Evolutionary conservation across 75 land plant genomes (phyloP).

Genomic region (Adiantum capillusveneris): DNA sequence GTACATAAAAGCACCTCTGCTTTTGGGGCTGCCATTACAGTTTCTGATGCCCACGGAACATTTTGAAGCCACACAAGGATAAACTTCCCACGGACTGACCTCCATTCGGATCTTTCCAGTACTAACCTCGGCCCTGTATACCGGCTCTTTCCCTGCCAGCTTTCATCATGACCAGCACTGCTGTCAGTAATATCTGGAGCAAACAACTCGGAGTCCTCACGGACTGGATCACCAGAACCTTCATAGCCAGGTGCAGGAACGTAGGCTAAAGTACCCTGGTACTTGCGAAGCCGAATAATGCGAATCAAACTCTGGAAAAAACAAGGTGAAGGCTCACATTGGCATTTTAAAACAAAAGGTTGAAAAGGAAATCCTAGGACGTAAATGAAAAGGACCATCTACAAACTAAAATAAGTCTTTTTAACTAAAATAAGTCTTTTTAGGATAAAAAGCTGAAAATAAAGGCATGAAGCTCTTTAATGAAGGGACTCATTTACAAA

Average conservation of each 20-base stretch:
- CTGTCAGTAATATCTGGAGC: neutral
- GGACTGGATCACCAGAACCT: slow-evolving; percentile 45
- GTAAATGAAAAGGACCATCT: too few species aligned
- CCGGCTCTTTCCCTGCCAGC: slow-evolving; percentile 18
- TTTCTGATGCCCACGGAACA: slow-evolving; percentile 82
- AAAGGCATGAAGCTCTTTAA: too few species aligned
- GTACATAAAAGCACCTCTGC: slow-evolving; percentile 67
- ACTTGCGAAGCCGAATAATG: slow-evolving; percentile 54
- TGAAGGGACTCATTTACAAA: too few species aligned
- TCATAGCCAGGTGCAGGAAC: slow-evolving; percentile 91
- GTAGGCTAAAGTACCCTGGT: slow-evolving; percentile 60
- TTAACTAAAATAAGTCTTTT: too few species aligned
- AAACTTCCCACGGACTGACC: slow-evolving; percentile 61
- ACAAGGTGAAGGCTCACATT: slow-evolving; percentile 11
- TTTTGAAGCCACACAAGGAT: slow-evolving; percentile 78
- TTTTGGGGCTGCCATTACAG: slow-evolving; percentile 63
- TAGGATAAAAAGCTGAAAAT: too few species aligned
- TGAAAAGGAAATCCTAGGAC: too few species aligned
- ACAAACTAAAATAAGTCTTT: too few species aligned
- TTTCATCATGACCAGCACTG: neutral
- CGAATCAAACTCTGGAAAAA: slow-evolving; percentile 56
- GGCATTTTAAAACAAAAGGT: too few species aligned
- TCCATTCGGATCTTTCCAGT: slow-evolving; percentile 47
- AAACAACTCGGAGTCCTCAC: neutral
- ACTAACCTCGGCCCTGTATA: slow-evolving; percentile 48